Base-by-base conservation (phyloP, 495 filamentous ascomycete species). In the Ascodesmis nigricans region DNA sequence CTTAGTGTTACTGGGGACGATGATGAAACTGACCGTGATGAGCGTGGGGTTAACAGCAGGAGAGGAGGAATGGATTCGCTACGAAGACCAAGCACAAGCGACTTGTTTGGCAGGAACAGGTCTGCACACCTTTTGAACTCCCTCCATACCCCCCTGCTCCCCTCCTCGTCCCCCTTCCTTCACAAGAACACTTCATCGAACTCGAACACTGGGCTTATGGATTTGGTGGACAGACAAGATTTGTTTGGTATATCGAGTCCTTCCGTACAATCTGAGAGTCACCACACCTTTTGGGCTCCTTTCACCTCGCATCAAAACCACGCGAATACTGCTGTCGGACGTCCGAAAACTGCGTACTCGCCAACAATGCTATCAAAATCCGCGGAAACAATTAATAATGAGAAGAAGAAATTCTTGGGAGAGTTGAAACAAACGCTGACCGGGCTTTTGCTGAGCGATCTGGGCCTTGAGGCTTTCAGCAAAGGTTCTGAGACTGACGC, bases 401-500 rank as follows among this genome's bases (percentile, higher is more conserved):
- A 62, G n/a, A 73, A 71, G 50, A 49, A 55, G 3, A 55, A 65
- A 15, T 92, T 92, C 58, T 60, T 91, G 24, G 58, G 67, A 1
- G 73, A 79, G 10, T 58, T 92, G 21, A 72, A 73, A 46, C 77
- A 80, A 47, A 75, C 70, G 0, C 56, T 93, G 34, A 80, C 74
- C 9, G 81, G 80, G 43, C 58, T 97, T 19, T 62, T 97, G 5
- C 58, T 95, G 21, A 93, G 83, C 40, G 87, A 97, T 54, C 62
- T 97, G 10, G 79, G 81, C 5, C 78, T 72, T 28, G 66, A 75
- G 5, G 73, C 91, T 9, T 91, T 83, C 56, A 67, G 73, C 21
- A 69, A 72, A 40, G 75, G 87, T 9, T 84, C 78, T 42, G 87
- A 97, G 58, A 97, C 84, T 10, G 87, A 95, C 45, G 68, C 63